Evolutionary conservation across 208 protist genomes (phyloP), one percentile per base, ranked within the genome.

Genomic region (Acanthamoeba sp.): DNA sequence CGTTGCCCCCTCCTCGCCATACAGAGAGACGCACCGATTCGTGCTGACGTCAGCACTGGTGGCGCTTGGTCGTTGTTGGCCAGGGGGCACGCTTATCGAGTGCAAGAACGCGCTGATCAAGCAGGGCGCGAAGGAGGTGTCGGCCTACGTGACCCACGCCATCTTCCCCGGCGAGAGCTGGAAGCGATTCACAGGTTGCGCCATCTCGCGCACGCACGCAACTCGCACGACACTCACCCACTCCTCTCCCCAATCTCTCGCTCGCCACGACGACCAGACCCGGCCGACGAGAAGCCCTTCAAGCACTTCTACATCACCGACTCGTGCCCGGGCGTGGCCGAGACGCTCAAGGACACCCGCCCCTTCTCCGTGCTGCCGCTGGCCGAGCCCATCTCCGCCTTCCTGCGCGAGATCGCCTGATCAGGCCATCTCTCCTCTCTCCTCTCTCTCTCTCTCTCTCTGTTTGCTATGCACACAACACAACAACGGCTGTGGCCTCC

Each of bases 141-240:
- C 52, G 45, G 95, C 64, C n/a, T 97, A 82, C 57, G 88, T 95
- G 24, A 96, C 95, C 12, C 96, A 97, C 87, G 89, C 88, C 32
- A 94, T 97, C 24, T 97, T 97, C 38, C 96, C 96, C 4, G 14
- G 69, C 22, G 95, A 95, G 5, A 93, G 50, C n/a, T 96, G 94
- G 94, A 36, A 55, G 48, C 80, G 94, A 4, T 97, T 97, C 80
- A 42, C 95, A 24, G 40, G 34, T 71, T 27, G n/a, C n/a, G n/a
- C n/a, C n/a, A n/a, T n/a, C n/a, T n/a, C n/a, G n/a, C n/a, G n/a
- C n/a, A n/a, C n/a, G n/a, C n/a, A n/a, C n/a, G n/a, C n/a, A n/a
- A n/a, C n/a, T n/a, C n/a, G n/a, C n/a, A n/a, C n/a, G n/a, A n/a
- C n/a, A n/a, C n/a, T n/a, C n/a, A n/a, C n/a, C n/a, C n/a, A n/a